A percentile compares a stretch with the other conserved stretches of the same genome.
Evolutionary conservation across 257 asterid genomes (phyloP).

Genomic region (Cordia subcordata): DNA sequence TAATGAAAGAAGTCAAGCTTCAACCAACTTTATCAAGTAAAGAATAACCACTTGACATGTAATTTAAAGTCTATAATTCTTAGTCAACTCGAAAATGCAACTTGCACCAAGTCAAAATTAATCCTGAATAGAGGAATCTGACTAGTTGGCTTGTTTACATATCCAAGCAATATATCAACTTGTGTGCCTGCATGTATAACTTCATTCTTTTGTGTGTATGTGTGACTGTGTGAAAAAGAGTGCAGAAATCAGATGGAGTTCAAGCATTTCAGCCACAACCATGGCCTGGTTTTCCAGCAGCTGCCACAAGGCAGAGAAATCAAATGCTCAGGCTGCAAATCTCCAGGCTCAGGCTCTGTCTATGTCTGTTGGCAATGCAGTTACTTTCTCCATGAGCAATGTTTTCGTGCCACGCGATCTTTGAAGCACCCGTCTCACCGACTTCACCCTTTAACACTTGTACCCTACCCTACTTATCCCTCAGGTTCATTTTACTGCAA

Average conservation of each 20-base stretch:
- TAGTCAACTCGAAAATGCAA: not conserved
- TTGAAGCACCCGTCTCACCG: constrained; percentile 50
- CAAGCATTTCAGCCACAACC: constrained; percentile 68
- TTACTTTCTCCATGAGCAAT: constrained; percentile 54
- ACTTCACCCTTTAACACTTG: constrained; percentile 44
- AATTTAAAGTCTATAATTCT: not conserved
- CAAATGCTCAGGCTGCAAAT: constrained; percentile 61
- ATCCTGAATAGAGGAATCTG: too few relatives aligned
- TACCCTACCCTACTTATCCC: constrained; percentile 55
- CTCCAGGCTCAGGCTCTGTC: constrained; percentile 32
- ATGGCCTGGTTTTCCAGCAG: constrained; percentile 49
- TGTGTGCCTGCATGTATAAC: not conserved
- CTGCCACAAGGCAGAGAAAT: constrained; percentile 36
- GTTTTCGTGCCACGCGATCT: constrained; percentile 50
- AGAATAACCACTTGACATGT: not conserved
- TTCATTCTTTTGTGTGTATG: not conserved
- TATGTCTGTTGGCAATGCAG: constrained; percentile 59
- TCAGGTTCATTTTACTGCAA: constrained; percentile 51
- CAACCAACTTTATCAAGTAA: not conserved
- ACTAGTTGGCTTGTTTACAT: too few relatives aligned
- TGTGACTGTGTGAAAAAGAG: not conserved
- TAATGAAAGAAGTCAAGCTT: not conserved
- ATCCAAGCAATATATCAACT: too few relatives aligned
- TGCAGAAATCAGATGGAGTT: constrained; percentile 29
- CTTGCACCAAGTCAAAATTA: too few relatives aligned